These are phyloP conservation scores for Westerdykella aurantiaca DNA, from an alignment of 2,329 filamentous ascomycete species.

Conservation along the genomic window DNA sequence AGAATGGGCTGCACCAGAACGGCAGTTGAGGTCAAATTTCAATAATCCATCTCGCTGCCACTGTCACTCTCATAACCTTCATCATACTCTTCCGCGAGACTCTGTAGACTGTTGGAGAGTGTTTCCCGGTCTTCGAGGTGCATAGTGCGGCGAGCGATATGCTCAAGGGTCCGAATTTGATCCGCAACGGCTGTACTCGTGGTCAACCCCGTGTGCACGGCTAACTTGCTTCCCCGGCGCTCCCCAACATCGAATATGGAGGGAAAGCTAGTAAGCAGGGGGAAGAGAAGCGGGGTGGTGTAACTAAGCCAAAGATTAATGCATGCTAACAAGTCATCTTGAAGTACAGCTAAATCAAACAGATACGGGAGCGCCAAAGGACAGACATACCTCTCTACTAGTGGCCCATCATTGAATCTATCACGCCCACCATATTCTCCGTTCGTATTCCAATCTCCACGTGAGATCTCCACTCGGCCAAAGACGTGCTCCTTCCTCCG, in stretches of 20 bases:
- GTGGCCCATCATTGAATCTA: slow-evolving; percentile 32
- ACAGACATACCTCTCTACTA: slow-evolving; percentile 32
- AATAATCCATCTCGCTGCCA: slow-evolving; percentile 61
- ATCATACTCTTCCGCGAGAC: slow-evolving; percentile 81
- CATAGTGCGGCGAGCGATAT: slow-evolving; percentile 58
- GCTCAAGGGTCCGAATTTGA: slow-evolving; percentile 60
- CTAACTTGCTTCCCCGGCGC: slow-evolving; percentile 39
- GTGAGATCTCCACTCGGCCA: slow-evolving; percentile 35
- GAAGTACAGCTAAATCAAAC: neutral
- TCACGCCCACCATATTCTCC: slow-evolving; percentile 27
- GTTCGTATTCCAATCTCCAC: slow-evolving; percentile 37
- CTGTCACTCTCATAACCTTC: slow-evolving; percentile 75
- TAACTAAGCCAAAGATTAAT: slow-evolving; percentile 37
- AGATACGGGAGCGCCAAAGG: neutral
- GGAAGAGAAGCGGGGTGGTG: slow-evolving; percentile 57
- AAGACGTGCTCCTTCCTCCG: slow-evolving; percentile 36
- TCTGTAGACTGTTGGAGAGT: slow-evolving; percentile 73
- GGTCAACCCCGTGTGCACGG: slow-evolving; percentile 53
- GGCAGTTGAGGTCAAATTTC: neutral
- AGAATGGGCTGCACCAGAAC: too few relatives aligned
- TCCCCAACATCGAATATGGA: slow-evolving; percentile 56
- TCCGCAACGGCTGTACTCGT: slow-evolving; percentile 69
- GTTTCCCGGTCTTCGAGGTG: slow-evolving; percentile 74
- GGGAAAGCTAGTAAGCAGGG: slow-evolving; percentile 79
- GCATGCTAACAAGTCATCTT: neutral